Conservation (phyloP, 1,139 yeast genomes). For the Debaryomyces sp. region DNA sequence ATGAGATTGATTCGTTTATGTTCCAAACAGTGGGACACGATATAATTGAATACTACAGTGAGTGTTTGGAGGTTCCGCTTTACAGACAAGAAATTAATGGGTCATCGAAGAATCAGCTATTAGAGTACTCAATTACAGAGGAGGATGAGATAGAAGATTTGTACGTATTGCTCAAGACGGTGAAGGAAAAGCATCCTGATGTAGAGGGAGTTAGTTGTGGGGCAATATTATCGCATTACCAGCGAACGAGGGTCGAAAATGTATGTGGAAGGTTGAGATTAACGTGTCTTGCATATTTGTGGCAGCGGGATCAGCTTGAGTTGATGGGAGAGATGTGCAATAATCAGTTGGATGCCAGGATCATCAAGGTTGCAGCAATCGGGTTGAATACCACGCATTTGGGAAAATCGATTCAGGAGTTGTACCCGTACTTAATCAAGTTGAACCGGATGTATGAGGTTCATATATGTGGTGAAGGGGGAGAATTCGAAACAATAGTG, state of each 20-base stretch:
- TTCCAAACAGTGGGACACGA: conserved; percentile 98
- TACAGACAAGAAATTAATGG: conserved; percentile 72
- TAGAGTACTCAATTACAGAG: conserved; percentile 67
- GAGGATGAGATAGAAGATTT: conserved; percentile 90
- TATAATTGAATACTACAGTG: conserved; percentile 62
- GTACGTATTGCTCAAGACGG: conserved; percentile 48
- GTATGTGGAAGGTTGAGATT: conserved; percentile 78
- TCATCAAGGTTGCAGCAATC: conserved; percentile 91
- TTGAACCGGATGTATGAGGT: conserved; percentile 73
- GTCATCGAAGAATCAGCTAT: conserved; percentile 58
- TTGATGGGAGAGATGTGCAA: conserved; percentile 81
- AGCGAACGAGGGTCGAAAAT: conserved; percentile 88
- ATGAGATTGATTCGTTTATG: conserved; percentile 93
- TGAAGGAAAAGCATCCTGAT: conserved; percentile 64
- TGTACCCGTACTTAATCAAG: conserved; percentile 58
- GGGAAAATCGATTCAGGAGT: conserved; percentile 64
- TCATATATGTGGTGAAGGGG: conserved; percentile 98
- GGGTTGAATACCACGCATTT: conserved; percentile 71
- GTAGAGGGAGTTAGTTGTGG: conserved; percentile 90
- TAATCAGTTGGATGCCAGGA: conserved; percentile 75
- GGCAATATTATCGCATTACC: conserved; percentile 91
- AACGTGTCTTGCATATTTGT: conserved; percentile 71
- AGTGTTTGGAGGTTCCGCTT: conserved; percentile 79
- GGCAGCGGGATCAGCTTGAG: conserved; percentile 86
- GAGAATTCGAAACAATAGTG: conserved; percentile 93